Evolutionary conservation across 1,284 basidiomycete species (phyloP).

Genomic region (Fomitopsis betulina): DNA sequence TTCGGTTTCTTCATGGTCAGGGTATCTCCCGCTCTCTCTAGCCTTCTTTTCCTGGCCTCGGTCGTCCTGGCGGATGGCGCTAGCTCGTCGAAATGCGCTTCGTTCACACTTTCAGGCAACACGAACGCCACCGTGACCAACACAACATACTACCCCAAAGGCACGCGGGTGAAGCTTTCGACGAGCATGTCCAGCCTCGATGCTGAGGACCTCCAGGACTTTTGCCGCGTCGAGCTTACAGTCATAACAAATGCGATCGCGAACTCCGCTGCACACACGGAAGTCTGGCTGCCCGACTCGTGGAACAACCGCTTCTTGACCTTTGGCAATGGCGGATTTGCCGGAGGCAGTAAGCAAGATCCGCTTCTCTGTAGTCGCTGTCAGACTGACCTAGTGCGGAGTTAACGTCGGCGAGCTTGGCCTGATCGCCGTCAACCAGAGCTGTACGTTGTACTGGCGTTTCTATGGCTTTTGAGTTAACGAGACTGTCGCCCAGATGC

Average conservation of each 20-base stretch:
- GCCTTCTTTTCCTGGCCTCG: neutral
- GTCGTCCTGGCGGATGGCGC: neutral
- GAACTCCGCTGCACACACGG: slow-evolving; percentile 18
- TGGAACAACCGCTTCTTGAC: slow-evolving; percentile 26
- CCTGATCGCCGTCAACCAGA: slow-evolving; percentile 22
- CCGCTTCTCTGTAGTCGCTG: neutral
- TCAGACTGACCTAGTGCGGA: slow-evolving; percentile 2
- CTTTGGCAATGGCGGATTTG: slow-evolving; percentile 24
- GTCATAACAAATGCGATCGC: slow-evolving; percentile 21
- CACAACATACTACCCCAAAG: neutral
- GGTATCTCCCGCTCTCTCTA: neutral
- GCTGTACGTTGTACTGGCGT: slow-evolving; percentile 13
- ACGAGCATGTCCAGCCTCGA: slow-evolving; percentile 10
- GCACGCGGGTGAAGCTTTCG: neutral
- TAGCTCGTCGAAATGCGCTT: neutral
- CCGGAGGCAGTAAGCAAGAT: slow-evolving; percentile 20
- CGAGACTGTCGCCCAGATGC: slow-evolving; percentile 14
- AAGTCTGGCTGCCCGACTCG: slow-evolving; percentile 26
- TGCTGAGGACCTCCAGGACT: slow-evolving; percentile 12
- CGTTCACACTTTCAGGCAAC: neutral
- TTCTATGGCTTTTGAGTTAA: neutral
- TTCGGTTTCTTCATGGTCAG: neutral
- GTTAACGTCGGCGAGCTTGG: slow-evolving; percentile 25
- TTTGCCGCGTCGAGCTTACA: slow-evolving; percentile 17
- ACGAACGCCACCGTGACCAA: neutral